These are phyloP conservation scores for Penicillium taxi DNA, from an alignment of 495 filamentous ascomycete species.

Conservation along the genomic window DNA sequence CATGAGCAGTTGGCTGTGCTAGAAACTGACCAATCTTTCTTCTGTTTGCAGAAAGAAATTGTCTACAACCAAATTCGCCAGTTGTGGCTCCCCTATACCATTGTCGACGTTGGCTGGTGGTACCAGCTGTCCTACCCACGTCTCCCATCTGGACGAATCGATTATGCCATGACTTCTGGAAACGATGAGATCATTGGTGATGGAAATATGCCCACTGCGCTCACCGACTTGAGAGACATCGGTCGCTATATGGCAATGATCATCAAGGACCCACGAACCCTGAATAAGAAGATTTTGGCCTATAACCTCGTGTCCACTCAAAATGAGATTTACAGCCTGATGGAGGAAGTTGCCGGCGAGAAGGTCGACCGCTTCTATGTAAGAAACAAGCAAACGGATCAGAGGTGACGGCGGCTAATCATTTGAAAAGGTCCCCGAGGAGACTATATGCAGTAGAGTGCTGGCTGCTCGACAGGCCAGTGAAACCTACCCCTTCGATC, in stretches of 20 bases:
- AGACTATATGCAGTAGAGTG: constrained; percentile 37
- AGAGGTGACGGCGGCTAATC: constrained; percentile 1
- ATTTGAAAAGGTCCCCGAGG: constrained; percentile 31
- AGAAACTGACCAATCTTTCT: constrained; percentile 9
- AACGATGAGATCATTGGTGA: constrained; percentile 44
- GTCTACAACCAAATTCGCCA: constrained; percentile 49
- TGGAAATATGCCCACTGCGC: constrained; percentile 39
- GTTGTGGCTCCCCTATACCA: constrained; percentile 48
- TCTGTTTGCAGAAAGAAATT: constrained; percentile 39
- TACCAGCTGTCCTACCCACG: constrained; percentile 45
- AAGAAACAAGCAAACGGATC: constrained; percentile 11
- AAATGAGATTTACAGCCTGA: constrained; percentile 41
- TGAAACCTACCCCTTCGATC: constrained; percentile 42
- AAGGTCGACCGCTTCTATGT: constrained; percentile 45
- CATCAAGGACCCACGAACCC: constrained; percentile 45
- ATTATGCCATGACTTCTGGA: constrained; percentile 41
- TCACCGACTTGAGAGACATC: constrained; percentile 49
- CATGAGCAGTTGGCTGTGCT: too few species aligned
- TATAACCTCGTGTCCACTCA: constrained; percentile 43
- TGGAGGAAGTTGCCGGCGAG: constrained; percentile 49
- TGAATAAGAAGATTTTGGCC: constrained; percentile 50
- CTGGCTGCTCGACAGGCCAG: constrained; percentile 36
- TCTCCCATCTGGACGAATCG: constrained; percentile 45
- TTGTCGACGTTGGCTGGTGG: constrained; percentile 57
- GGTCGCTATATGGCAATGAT: constrained; percentile 50